Evolutionary conservation across 139 green algal genomes (phyloP).

Genomic region (Tetraselmis striata): DNA sequence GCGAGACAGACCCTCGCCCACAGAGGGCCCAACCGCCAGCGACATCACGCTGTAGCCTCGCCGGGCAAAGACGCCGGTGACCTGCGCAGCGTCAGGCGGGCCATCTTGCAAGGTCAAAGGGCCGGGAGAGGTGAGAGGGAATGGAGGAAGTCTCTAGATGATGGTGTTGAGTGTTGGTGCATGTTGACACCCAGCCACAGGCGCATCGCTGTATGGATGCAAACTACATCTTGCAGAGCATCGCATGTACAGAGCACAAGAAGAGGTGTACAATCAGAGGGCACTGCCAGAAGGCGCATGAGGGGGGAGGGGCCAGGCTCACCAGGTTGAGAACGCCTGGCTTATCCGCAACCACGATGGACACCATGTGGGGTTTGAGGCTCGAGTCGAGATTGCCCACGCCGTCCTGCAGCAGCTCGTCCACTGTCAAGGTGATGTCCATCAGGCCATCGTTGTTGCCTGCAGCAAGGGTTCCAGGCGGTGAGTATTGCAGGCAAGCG

Average conservation of each 20-base stretch:
- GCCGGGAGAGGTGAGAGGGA: too few species aligned
- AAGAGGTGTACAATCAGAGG: too few species aligned
- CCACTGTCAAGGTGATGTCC: background rate
- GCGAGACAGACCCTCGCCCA: conserved; percentile 69
- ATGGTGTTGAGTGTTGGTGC: too few species aligned
- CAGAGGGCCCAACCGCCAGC: conserved; percentile 84
- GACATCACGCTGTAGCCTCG: conserved; percentile 98
- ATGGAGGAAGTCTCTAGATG: too few species aligned
- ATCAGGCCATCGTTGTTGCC: background rate
- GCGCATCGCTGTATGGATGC: too few species aligned
- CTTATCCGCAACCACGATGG: conserved; percentile 80
- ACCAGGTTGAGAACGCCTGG: conserved; percentile 90
- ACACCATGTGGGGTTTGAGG: conserved; percentile 72
- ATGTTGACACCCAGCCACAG: too few species aligned
- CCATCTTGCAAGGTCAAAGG: too few species aligned
- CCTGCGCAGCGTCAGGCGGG: conserved; percentile 47
- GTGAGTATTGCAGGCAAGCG: too few species aligned
- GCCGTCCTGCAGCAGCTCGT: background rate
- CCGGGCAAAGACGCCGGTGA: conserved; percentile 90
- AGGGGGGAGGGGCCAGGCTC: background rate
- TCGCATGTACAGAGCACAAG: too few species aligned
- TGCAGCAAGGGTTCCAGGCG: too few species aligned
- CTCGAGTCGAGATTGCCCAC: conserved; percentile 1
- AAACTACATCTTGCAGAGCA: too few species aligned
- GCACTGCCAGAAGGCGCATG: too few species aligned